Evolutionary conservation across 176 grass and related monocot species (phyloP), one percentile per base, ranked within the genome.

Genomic region (Oryza glumipatula): DNA sequence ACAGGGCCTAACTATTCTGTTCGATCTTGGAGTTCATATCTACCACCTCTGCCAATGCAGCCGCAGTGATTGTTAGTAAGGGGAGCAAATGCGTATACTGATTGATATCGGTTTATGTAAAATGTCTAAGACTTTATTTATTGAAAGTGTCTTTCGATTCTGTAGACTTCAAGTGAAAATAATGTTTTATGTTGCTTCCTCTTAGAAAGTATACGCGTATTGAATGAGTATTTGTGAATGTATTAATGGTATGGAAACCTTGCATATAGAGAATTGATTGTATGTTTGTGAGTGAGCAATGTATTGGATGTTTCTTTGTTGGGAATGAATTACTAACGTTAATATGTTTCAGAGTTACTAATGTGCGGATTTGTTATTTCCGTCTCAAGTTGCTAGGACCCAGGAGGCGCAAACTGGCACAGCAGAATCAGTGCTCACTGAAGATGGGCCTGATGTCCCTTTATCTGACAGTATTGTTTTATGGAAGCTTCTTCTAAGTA

Each of bases 401-500:
- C 83, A 87, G 49, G 90, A 92, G 19, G 63, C 70, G 47, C 72
- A 43, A 82, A 54, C 54, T 16, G 86, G 79, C 38, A 86, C 82
- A 68, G 76, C n/a, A 23, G 81, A 92, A 70, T 68, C 78, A 0
- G 84, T 89, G 63, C 33, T 78, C 45, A 89, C 70, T 72, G 88
- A 89, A 80, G 84, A 72, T 70, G 88, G 81, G 7, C 41, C 71
- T 67, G 88, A 83, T 83, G 63, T 19, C 9, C 43, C 85, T 84
- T 72, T 70, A 65, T 51, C 90, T 19, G 86, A 94, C 56, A 96
- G 92, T 66, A 80, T 71, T 24, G 79, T 96, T 80, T 78, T 99
- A 33, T 84, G 97, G 73, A 99, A 92, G 86, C 92, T 99, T 92
- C 94, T 99, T 92, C 92, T 99, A 88, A 94, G 90, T 91, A 60